phyloP scores from a whole-genome alignment of 257 asterid species.

The Echites panduratus region DNA sequence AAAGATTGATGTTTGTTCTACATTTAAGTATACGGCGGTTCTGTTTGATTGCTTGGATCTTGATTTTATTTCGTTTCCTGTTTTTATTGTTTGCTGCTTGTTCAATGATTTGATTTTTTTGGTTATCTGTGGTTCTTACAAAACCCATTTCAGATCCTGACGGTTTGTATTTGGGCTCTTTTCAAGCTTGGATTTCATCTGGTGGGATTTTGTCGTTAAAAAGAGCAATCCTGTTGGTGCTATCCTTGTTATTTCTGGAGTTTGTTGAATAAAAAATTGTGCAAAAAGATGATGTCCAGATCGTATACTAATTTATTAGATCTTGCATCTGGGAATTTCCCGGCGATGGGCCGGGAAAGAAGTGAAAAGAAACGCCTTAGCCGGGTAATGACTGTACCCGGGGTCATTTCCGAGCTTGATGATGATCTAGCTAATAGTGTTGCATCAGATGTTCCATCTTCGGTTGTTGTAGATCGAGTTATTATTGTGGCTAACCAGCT shows the following conservation, averaged over 20 bases:
- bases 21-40: constrained; percentile 17
- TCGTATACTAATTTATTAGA: constrained; percentile 48
- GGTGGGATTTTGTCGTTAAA: background rate
- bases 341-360: constrained; percentile 39
- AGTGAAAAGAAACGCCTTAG: constrained; percentile 32
- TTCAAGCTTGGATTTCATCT: constrained; percentile 7
- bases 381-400: constrained; percentile 55
- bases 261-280: constrained; percentile 17
- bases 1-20: constrained; percentile 14
- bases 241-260: constrained; percentile 5
- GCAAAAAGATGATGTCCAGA: constrained; percentile 44
- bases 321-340: constrained; percentile 50
- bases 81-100: background rate
- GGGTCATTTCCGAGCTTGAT: constrained; percentile 49
- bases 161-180: constrained; percentile 14
- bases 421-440: constrained; percentile 47
- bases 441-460: constrained; percentile 40
- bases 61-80: background rate
- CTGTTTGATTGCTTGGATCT: constrained; percentile 35
- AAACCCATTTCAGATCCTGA: constrained; percentile 29
- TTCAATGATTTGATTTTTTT: constrained; percentile 12
- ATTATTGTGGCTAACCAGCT: constrained; percentile 51
- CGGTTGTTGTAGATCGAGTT: constrained; percentile 33
- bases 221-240: constrained; percentile 7
- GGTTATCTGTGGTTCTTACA: background rate